A percentile compares a stretch with the other conserved stretches of the same genome.
Evolutionary conservation across 495 filamentous ascomycete species (phyloP).

Genomic region (Xylaria acuta): DNA sequence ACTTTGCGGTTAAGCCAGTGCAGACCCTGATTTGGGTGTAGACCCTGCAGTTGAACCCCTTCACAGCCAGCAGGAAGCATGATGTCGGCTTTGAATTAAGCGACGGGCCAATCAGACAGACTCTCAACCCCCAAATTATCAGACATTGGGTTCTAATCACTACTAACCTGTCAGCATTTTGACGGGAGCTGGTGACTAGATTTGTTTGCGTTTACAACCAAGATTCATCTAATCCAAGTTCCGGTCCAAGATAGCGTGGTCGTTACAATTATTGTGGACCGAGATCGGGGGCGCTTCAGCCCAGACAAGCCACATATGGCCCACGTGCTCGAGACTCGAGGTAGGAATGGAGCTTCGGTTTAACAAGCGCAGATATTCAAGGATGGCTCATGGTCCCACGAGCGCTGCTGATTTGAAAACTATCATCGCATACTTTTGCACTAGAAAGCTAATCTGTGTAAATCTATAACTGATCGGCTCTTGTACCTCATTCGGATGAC

Average conservation of each 20-base stretch:
- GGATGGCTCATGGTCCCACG: slow-evolving; percentile 11
- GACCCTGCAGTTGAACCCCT: slow-evolving; percentile 9
- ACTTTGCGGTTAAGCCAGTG: neutral
- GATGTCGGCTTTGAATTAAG: neutral
- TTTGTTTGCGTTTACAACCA: neutral
- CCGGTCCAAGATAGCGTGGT: neutral
- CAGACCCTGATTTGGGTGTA: neutral
- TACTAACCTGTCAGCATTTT: neutral
- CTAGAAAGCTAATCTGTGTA: slow-evolving; percentile 6
- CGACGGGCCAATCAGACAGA: slow-evolving; percentile 1
- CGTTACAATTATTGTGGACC: slow-evolving; percentile 12
- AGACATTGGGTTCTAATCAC: neutral
- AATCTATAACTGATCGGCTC: slow-evolving; percentile 6
- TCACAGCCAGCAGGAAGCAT: neutral
- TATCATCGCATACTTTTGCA: slow-evolving; percentile 2
- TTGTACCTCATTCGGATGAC: neutral
- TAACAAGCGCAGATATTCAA: slow-evolving; percentile 20
- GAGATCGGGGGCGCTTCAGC: neutral
- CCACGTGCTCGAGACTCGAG: slow-evolving; percentile 37
- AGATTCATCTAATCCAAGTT: neutral
- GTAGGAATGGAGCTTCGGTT: slow-evolving; percentile 32
- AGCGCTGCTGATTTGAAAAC: slow-evolving; percentile 18
- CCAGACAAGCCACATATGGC: slow-evolving; percentile 3
- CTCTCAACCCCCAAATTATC: neutral
- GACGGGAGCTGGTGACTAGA: neutral